Conservation (phyloP, 1,139 yeast genomes). For the Yamadazyma atlantica region DNA sequence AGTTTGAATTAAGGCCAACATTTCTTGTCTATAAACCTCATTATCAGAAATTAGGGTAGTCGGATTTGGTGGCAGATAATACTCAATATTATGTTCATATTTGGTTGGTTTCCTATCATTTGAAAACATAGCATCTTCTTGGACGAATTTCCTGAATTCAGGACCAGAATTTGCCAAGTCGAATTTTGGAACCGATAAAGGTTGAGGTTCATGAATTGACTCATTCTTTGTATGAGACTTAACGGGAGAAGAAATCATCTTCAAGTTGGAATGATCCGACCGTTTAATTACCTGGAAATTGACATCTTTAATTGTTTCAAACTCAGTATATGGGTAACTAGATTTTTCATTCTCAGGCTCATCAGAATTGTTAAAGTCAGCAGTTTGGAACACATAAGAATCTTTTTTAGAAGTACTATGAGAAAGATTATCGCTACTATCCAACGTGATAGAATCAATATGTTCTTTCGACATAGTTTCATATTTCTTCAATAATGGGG, state of each 20-base stretch:
- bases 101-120: background rate
- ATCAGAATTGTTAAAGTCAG: background rate
- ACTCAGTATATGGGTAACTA: slow-evolving; percentile 10
- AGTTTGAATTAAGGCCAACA: slow-evolving; percentile 25
- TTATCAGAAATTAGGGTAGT: slow-evolving; percentile 8
- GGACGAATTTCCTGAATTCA: background rate
- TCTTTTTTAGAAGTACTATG: slow-evolving; percentile 16
- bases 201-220: no score
- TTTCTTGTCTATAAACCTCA: slow-evolving; percentile 23
- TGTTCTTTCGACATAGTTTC: slow-evolving; percentile 1
- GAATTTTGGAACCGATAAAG: background rate
- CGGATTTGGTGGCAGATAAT: slow-evolving; percentile 4
- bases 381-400: slow-evolving; percentile 4
- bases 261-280: slow-evolving; percentile 8
- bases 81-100: background rate
- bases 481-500: background rate
- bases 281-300: slow-evolving; percentile 14
- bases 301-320: slow-evolving; percentile 18
- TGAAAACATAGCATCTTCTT: background rate
- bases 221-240: no score
- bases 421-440: slow-evolving; percentile 11
- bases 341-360: slow-evolving; percentile 8
- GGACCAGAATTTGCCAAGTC: background rate
- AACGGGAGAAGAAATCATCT: slow-evolving; percentile 8
- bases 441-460: slow-evolving; percentile 7